A percentile compares a stretch with the other conserved stretches of the same genome.
These are phyloP conservation scores for Exserohilum turcica DNA, from an alignment of 2,329 filamentous ascomycete species.

Conservation along the genomic window DNA sequence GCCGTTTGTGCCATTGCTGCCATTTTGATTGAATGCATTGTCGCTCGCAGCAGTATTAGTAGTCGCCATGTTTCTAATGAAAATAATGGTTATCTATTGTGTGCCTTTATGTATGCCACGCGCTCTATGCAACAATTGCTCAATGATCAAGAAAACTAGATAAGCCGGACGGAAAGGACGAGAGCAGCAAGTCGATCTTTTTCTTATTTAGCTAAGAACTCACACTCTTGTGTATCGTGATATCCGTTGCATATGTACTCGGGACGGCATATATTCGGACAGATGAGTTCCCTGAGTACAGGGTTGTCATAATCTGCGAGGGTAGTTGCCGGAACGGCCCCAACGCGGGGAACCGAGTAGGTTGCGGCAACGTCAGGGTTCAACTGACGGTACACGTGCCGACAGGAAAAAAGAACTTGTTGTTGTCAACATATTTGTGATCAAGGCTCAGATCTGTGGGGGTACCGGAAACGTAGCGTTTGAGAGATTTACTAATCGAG, in stretches of 20 bases:
- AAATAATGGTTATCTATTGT: neutral
- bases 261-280: neutral
- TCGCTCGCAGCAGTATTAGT: slow-evolving; percentile 1
- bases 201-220: neutral
- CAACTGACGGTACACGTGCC: neutral
- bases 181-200: neutral
- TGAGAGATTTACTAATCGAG: too few species aligned
- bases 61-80: slow-evolving; percentile 1
- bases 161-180: neutral
- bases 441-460: too few species aligned
- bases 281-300: neutral
- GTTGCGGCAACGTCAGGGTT: slow-evolving; percentile 2
- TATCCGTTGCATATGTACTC: neutral
- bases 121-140: neutral
- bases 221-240: neutral
- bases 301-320: slow-evolving; percentile 6
- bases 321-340: slow-evolving; percentile 9
- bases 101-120: neutral
- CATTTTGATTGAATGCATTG: neutral
- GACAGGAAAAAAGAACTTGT: neutral
- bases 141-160: neutral
- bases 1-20: neutral
- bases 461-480: too few species aligned
- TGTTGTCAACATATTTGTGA: neutral
- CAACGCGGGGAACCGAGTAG: slow-evolving; percentile 15